These are phyloP conservation scores for Omphalea diandra DNA, from an alignment of 441 rosid species.

Conservation along the genomic window DNA sequence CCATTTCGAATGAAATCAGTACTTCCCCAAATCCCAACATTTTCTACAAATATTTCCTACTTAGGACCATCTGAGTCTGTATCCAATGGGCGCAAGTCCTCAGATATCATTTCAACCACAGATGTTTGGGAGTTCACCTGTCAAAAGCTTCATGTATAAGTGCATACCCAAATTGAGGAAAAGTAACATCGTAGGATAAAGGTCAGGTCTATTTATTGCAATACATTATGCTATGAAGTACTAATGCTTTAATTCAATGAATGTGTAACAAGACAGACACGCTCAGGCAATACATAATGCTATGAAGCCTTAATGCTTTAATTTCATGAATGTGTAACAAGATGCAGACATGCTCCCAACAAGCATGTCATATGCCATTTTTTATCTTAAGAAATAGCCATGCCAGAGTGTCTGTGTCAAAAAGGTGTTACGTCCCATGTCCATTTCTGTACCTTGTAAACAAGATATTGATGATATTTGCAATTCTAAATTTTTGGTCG, in stretches of 20 bases:
- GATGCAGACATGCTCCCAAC: no score
- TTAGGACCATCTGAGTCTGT: slow-evolving; percentile 41
- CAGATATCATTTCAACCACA: slow-evolving; percentile 74
- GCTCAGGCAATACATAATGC: no score
- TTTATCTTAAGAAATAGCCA: no score
- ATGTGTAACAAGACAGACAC: no score
- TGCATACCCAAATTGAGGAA: slow-evolving; percentile 4
- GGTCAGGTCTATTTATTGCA: slow-evolving; percentile 1
- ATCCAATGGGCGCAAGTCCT: slow-evolving; percentile 48
- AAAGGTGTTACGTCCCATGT: no score
- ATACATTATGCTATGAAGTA: neutral
- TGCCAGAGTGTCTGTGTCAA: no score
- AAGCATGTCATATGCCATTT: no score
- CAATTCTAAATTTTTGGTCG: neutral
- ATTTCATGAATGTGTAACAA: no score
- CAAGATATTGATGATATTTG: no score
- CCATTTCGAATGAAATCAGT: slow-evolving; percentile 56
- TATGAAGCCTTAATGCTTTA: no score
- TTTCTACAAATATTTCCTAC: slow-evolving; percentile 75
- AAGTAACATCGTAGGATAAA: slow-evolving; percentile 13
- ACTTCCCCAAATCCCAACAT: slow-evolving; percentile 79
- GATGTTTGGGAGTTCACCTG: slow-evolving; percentile 74
- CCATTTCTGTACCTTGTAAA: no score
- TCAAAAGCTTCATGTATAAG: slow-evolving; percentile 23
- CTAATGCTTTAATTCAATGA: no score